A percentile compares a stretch with the other conserved stretches of the same genome.
Conservation (phyloP, 306 rosid species). For the Astragalus membranaceus region DNA sequence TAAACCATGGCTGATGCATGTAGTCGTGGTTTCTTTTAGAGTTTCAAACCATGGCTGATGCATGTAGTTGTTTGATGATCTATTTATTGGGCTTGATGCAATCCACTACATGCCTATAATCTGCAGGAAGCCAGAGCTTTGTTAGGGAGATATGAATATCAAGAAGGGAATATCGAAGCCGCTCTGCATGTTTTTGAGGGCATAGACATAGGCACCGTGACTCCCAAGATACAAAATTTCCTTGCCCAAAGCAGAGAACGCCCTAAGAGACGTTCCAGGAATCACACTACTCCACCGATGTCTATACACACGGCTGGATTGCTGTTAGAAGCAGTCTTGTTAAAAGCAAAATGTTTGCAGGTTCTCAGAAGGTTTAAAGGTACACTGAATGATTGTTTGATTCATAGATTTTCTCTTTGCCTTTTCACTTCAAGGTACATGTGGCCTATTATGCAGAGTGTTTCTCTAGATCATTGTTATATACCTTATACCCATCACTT, state of each 20-base stretch:
- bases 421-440: constrained; percentile 11
- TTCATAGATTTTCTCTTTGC: constrained; percentile 12
- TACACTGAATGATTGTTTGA: constrained; percentile 21
- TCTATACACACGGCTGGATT: constrained; percentile 67
- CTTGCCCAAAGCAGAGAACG: constrained; percentile 50
- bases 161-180: constrained; percentile 81
- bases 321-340: constrained; percentile 71
- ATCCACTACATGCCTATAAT: constrained; percentile 14
- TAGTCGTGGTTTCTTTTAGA: background rate
- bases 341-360: constrained; percentile 79
- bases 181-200: constrained; percentile 89
- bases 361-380: constrained; percentile 75
- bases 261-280: constrained; percentile 46
- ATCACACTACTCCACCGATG: constrained; percentile 42
- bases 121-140: constrained; percentile 94
- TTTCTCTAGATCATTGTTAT: background rate
- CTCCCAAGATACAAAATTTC: constrained; percentile 57
- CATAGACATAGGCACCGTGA: constrained; percentile 56
- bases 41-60: constrained; percentile 8
- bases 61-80: background rate
- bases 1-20: background rate
- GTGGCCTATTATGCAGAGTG: background rate
- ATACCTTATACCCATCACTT: background rate
- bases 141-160: constrained; percentile 91
- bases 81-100: constrained; percentile 6